Evolutionary conservation across 2,329 filamentous ascomycete genomes (phyloP).

Genomic region (Hypoxylon rubiginosum): DNA sequence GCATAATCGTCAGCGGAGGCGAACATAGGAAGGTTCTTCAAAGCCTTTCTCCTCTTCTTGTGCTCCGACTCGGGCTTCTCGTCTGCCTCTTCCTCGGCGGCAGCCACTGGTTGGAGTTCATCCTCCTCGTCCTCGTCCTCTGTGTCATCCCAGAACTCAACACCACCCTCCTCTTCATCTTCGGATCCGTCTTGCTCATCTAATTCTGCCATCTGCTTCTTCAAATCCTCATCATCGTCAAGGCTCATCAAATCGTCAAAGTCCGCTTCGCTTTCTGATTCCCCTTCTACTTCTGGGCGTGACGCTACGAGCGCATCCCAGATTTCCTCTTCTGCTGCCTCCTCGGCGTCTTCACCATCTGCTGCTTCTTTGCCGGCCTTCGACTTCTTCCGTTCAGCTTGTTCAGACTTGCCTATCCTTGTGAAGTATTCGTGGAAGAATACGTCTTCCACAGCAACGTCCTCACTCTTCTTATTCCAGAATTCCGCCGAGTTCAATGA

Average conservation of each 20-base stretch:
- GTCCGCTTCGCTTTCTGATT: constrained; percentile 65
- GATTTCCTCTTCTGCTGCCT: constrained; percentile 81
- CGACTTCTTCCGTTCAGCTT: constrained; percentile 70
- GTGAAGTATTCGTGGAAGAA: constrained; percentile 99
- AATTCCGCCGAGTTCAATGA: constrained; percentile 88
- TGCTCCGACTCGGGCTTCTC: constrained; percentile 56
- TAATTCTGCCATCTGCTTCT: constrained; percentile 57
- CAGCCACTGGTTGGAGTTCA: constrained; percentile 56
- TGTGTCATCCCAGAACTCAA: constrained; percentile 53
- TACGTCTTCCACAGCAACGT: constrained; percentile 90
- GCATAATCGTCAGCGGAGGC: constrained; percentile 96
- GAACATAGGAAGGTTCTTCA: constrained; percentile 92
- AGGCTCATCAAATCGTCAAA: constrained; percentile 59
- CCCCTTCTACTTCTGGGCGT: constrained; percentile 80
- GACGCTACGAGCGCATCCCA: constrained; percentile 92
- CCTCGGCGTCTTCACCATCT: constrained; percentile 61
- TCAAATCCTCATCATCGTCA: constrained; percentile 64
- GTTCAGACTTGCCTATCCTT: constrained; percentile 73
- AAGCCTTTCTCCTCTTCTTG: constrained; percentile 80
- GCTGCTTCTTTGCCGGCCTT: constrained; percentile 63
- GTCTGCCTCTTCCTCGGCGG: constrained; percentile 58
- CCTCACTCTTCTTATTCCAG: constrained; percentile 89
- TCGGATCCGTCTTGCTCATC: constrained; percentile 62
- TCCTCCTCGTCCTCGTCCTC: constrained; percentile 57
- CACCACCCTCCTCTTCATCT: constrained; percentile 55